phyloP scores from a whole-genome alignment of 1,139 yeast species.

The Geotrichum phurueaensis region DNA sequence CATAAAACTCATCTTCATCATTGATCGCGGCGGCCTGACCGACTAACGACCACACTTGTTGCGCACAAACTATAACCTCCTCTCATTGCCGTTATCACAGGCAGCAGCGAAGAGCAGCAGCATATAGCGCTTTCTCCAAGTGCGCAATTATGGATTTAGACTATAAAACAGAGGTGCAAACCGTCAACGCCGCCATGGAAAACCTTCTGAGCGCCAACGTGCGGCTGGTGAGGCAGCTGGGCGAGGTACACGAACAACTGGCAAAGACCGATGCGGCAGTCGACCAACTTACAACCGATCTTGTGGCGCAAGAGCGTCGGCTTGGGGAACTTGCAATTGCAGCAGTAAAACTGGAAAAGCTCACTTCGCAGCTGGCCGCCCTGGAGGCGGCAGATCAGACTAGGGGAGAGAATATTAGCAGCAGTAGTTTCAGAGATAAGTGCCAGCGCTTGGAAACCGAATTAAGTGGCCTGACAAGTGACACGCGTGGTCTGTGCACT shows the following conservation, averaged over 20 bases:
- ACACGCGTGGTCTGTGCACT: background rate
- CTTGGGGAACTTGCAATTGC: background rate
- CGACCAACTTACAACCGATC: background rate
- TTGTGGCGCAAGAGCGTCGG: background rate
- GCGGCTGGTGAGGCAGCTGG: conserved; percentile 22
- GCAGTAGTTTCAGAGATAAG: conserved; percentile 18
- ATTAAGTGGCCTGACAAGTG: conserved; percentile 17
- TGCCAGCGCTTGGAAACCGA: conserved; percentile 18
- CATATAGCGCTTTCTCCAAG: background rate
- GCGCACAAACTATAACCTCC: background rate
- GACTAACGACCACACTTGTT: background rate
- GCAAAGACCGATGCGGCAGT: conserved; percentile 5
- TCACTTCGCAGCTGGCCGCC: conserved; percentile 19
- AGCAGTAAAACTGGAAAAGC: conserved; percentile 20
- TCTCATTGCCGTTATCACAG: background rate
- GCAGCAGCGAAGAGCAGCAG: background rate
- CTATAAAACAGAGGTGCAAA: background rate
- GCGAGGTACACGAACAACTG: conserved; percentile 19
- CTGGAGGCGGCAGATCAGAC: conserved; percentile 22
- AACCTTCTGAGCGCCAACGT: conserved; percentile 22
- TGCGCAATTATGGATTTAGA: background rate
- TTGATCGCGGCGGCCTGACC: background rate
- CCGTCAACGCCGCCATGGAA: conserved; percentile 16
- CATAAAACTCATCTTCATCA: too few relatives aligned
- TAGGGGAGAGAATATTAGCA: conserved; percentile 20